phyloP scores from a whole-genome alignment of 306 rosid genomes.

The Quercus aquifolioides region DNA sequence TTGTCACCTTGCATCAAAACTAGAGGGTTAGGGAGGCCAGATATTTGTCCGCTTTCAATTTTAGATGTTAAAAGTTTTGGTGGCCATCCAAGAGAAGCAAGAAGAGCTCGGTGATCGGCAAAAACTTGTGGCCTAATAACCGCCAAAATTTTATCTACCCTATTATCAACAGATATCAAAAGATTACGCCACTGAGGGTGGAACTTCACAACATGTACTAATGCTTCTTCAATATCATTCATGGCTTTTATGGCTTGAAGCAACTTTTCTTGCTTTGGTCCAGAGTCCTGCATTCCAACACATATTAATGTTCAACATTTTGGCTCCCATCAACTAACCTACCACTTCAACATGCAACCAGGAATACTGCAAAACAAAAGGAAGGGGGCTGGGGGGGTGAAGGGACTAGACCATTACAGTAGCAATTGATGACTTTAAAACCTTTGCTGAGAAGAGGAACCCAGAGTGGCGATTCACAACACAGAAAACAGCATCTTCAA shows the following conservation, averaged over 20 bases:
- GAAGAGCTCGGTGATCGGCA: conserved; percentile 76
- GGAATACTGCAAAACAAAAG: neutral
- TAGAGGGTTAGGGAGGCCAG: conserved; percentile 54
- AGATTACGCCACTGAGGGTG: conserved; percentile 58
- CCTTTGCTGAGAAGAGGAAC: conserved; percentile 43
- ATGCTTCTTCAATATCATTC: conserved; percentile 56
- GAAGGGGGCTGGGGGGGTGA: too few relatives aligned
- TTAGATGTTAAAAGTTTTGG: conserved; percentile 54
- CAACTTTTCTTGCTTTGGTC: conserved; percentile 54
- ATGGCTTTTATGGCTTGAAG: conserved; percentile 55
- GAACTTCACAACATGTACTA: conserved; percentile 28
- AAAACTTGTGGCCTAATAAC: conserved; percentile 64
- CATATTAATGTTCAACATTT: conserved; percentile 12
- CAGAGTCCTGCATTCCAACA: conserved; percentile 41
- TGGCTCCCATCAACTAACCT: conserved; percentile 1
- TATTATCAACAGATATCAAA: conserved; percentile 52
- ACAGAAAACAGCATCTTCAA: conserved; percentile 74
- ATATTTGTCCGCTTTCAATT: conserved; percentile 25
- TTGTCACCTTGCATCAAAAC: conserved; percentile 63
- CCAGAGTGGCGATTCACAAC: conserved; percentile 50
- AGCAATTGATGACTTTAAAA: conserved; percentile 35
- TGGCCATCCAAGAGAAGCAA: conserved; percentile 77
- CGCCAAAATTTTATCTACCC: conserved; percentile 58
- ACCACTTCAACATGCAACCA: conserved; percentile 16
- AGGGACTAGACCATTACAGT: conserved; percentile 23